A percentile compares a stretch with the other conserved stretches of the same genome.
These are phyloP conservation scores for Gaultheria prostrata DNA, from an alignment of 148 eudicot species.

Conservation along the genomic window DNA sequence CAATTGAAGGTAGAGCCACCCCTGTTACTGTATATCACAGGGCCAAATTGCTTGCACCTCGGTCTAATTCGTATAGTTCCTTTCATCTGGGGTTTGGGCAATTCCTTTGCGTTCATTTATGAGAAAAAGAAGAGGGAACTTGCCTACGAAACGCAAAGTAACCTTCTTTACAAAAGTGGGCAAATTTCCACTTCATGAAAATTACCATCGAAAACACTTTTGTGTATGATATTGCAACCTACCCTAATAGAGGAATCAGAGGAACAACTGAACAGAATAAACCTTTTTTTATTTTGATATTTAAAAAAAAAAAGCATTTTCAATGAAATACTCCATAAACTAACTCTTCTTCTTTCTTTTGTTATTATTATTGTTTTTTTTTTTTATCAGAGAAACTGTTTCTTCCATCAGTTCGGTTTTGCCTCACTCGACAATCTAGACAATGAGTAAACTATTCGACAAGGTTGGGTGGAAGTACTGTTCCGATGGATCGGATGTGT, in stretches of 20 bases:
- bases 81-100: no score
- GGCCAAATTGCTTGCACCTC: no score
- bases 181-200: conserved; percentile 4
- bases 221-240: conserved; percentile 7
- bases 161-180: conserved; percentile 11
- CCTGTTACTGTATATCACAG: no score
- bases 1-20: no score
- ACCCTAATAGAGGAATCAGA: conserved; percentile 18
- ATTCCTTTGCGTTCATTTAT: no score
- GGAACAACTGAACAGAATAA: not conserved
- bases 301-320: not conserved
- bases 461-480: not conserved
- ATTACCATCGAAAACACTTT: not conserved
- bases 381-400: no score
- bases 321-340: not conserved
- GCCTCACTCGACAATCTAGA: conserved; percentile 11
- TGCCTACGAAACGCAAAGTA: not conserved
- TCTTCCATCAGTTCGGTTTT: not conserved
- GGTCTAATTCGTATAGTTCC: no score
- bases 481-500: not conserved
- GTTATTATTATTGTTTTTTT: no score
- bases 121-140: not conserved
- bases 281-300: not conserved
- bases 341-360: no score
- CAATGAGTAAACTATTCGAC: not conserved